Base-by-base conservation (phyloP, 192 early-diverging fungal genomes). In the Entophlyctis luteolus region DNA sequence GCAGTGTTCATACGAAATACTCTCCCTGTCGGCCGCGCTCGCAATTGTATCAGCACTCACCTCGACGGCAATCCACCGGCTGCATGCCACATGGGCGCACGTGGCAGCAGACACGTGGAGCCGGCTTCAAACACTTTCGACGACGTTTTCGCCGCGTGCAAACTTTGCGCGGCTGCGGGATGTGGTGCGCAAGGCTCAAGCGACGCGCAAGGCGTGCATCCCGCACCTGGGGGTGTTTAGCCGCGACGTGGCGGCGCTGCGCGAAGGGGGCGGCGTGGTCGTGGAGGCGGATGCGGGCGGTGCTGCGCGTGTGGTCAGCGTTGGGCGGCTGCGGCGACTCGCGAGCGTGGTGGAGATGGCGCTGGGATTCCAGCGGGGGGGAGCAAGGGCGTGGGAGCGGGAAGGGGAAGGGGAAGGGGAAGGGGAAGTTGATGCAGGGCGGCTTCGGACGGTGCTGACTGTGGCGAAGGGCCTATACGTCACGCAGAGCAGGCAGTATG, bases 341-440 rank as follows among this genome's bases (percentile, higher is more conserved):
- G 55, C 56, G 23, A 69, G 35, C 27, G 56, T 48, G 12, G 23
- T 69, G 14, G 67, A 45, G 10, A 25, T 39, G 42, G 45, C 56
- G 39, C 56, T 69, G 14, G 48, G 39, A 29, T 69, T 69, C 47
- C 67, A 69, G 22, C 28, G 22, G n/a, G n/a, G n/a, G n/a, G n/a
- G n/a, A 8, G 1, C 22, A n/a, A n/a, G n/a, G n/a, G n/a, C n/a
- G n/a, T n/a, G n/a, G n/a, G n/a, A n/a, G n/a, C n/a, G n/a, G n/a
- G n/a, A n/a, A n/a, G n/a, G n/a, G n/a, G n/a, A n/a, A n/a, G n/a
- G 16, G 62, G 22, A 52, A 52, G 29, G 5, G 5, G 49, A 52
- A 16, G n/a, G 42, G n/a, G 14, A 25, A 57, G 35, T 46, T 38
- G 39, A 2, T 14, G 55, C 32, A 18, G 34, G 8, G 22, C 39